Conservation (phyloP, 176 grass and related monocot genomes). For the Zoysia pacifica region DNA sequence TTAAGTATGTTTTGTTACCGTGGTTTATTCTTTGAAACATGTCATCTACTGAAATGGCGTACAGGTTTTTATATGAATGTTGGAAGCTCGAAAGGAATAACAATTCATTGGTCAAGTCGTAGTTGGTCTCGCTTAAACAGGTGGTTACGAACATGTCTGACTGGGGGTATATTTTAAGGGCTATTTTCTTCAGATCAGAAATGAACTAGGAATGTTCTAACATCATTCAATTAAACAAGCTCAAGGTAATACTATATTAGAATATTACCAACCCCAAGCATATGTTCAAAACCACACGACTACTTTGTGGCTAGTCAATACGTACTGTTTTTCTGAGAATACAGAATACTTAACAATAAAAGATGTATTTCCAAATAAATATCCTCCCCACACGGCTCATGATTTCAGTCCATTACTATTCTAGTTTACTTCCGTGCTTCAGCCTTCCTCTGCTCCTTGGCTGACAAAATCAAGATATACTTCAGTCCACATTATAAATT, state of each 20-base stretch:
- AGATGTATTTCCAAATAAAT: slow-evolving; percentile 41
- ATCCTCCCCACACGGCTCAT: slow-evolving; percentile 33
- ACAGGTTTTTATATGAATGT: too few species aligned
- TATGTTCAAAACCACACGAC: too few species aligned
- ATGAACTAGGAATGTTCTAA: neutral
- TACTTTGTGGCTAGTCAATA: too few species aligned
- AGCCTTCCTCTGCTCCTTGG: slow-evolving; percentile 80
- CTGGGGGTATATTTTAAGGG: too few species aligned
- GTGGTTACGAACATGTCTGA: too few species aligned
- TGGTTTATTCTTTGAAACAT: neutral
- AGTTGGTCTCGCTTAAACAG: too few species aligned
- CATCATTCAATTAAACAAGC: neutral
- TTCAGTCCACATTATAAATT: slow-evolving; percentile 3
- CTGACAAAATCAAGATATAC: slow-evolving; percentile 48
- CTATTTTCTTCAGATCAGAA: neutral
- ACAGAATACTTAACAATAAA: slow-evolving; percentile 43
- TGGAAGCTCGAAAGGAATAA: too few species aligned
- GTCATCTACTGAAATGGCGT: neutral
- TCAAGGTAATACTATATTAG: neutral
- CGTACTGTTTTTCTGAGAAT: slow-evolving; percentile 40
- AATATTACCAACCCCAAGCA: slow-evolving; percentile 34
- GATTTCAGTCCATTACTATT: slow-evolving; percentile 29
- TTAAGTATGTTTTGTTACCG: neutral
- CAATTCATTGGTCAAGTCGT: too few species aligned
- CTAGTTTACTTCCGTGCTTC: slow-evolving; percentile 66